These are phyloP conservation scores for Marasmius tenuissimus DNA, from an alignment of 1,284 basidiomycete genomes.

Conservation along the genomic window DNA sequence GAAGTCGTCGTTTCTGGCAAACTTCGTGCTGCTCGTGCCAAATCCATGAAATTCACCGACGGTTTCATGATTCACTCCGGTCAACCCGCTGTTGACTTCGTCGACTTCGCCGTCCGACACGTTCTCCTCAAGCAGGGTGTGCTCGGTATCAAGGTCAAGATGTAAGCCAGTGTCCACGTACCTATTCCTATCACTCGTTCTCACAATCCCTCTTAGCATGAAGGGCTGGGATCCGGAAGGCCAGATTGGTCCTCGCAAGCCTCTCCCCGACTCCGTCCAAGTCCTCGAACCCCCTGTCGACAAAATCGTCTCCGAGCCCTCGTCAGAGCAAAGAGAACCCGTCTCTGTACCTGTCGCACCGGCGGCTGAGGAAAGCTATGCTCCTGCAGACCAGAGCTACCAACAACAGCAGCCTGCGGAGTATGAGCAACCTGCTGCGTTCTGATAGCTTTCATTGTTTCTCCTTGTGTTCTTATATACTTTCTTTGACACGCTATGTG, in stretches of 20 bases:
- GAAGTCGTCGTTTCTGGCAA: slow-evolving; percentile 99
- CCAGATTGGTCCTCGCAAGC: slow-evolving; percentile 85
- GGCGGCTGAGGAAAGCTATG: slow-evolving; percentile 51
- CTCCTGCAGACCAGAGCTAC: slow-evolving; percentile 38
- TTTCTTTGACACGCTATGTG: slow-evolving; percentile 13
- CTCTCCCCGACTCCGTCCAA: slow-evolving; percentile 94
- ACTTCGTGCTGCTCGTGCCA: slow-evolving; percentile 99
- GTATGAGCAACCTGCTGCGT: slow-evolving; percentile 43
- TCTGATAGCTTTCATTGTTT: slow-evolving; percentile 35
- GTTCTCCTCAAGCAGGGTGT: slow-evolving; percentile 99
- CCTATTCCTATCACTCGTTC: background rate
- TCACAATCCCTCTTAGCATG: slow-evolving; percentile 63
- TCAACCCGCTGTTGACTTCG: slow-evolving; percentile 96
- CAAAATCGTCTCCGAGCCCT: slow-evolving; percentile 77
- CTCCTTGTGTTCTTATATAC: slow-evolving; percentile 8
- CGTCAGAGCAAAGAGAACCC: slow-evolving; percentile 78
- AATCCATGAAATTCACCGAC: slow-evolving; percentile 99
- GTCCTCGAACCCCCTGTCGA: slow-evolving; percentile 85
- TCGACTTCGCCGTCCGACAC: slow-evolving; percentile 98
- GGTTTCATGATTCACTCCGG: slow-evolving; percentile 99
- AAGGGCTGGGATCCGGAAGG: slow-evolving; percentile 95
- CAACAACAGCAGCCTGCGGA: slow-evolving; percentile 39
- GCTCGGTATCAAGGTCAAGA: slow-evolving; percentile 99
- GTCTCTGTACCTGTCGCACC: slow-evolving; percentile 50
- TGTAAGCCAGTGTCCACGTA: slow-evolving; percentile 54